Conservation (phyloP, 1,284 basidiomycete genomes). For the Fomitopsis schrenkii region DNA sequence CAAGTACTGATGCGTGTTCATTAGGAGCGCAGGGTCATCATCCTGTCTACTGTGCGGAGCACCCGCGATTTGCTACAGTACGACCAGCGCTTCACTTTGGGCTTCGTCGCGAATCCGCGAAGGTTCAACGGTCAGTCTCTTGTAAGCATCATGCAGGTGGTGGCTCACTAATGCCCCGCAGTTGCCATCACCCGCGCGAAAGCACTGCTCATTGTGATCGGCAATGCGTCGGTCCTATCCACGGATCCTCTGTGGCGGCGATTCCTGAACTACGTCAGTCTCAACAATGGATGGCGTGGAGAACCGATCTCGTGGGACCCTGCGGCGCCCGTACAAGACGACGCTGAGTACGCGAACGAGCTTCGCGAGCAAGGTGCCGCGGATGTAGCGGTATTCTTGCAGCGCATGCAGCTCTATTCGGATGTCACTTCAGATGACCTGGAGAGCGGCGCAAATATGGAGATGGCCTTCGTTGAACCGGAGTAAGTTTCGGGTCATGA, state of each 20-base stretch:
- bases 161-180: conserved; percentile 6
- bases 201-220: conserved; percentile 53
- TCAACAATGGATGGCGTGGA: conserved; percentile 45
- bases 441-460: conserved; percentile 2
- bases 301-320: conserved; percentile 49
- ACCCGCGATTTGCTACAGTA: conserved; percentile 32
- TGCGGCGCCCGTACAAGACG: conserved; percentile 23
- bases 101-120: conserved; percentile 41
- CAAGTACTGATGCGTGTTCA: neutral
- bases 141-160: neutral
- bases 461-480: neutral
- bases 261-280: conserved; percentile 48
- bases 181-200: conserved; percentile 47
- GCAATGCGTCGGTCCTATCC: conserved; percentile 49
- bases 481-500: neutral
- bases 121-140: conserved; percentile 39
- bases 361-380: conserved; percentile 27
- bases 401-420: conserved; percentile 42
- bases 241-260: conserved; percentile 47
- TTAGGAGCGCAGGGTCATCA: conserved; percentile 39
- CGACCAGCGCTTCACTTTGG: conserved; percentile 40
- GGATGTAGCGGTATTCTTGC: conserved; percentile 50
- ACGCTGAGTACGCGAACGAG: conserved; percentile 27
- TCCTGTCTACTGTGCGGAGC: conserved; percentile 45
- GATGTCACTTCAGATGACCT: conserved; percentile 10